These are phyloP conservation scores for Cryptosporidium viatorum DNA, from an alignment of 169 alveolate genomes.

Conservation along the genomic window DNA sequence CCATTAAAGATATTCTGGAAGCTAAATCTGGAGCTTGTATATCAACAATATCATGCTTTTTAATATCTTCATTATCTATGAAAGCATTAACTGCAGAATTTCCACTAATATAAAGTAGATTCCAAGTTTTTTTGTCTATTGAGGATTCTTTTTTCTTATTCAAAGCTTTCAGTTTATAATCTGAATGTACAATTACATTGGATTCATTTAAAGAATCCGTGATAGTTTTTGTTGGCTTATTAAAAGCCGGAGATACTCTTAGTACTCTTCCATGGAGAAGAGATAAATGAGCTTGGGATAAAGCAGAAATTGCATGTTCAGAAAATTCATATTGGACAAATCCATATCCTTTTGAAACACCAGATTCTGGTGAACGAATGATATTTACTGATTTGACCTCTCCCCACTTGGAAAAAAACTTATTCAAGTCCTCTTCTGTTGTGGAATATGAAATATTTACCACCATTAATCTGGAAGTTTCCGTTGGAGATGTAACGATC, in stretches of 20 bases:
- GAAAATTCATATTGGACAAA: slow-evolving; percentile 83
- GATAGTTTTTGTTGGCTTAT: slow-evolving; percentile 75
- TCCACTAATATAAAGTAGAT: slow-evolving; percentile 93
- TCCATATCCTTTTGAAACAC: slow-evolving; percentile 81
- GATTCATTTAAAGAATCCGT: slow-evolving; percentile 80
- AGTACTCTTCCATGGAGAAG: slow-evolving; percentile 81
- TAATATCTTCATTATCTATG: slow-evolving; percentile 84
- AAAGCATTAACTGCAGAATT: slow-evolving; percentile 92
- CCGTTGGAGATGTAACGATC: slow-evolving; percentile 61
- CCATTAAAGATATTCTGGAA: slow-evolving; percentile 91
- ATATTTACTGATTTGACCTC: slow-evolving; percentile 73
- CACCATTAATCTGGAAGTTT: slow-evolving; percentile 84
- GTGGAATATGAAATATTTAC: slow-evolving; percentile 90
- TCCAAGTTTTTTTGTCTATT: slow-evolving; percentile 93
- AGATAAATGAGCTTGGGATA: slow-evolving; percentile 78
- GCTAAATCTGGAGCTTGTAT: slow-evolving; percentile 86
- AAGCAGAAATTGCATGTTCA: slow-evolving; percentile 84
- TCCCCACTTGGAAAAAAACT: slow-evolving; percentile 78
- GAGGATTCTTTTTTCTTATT: slow-evolving; percentile 83
- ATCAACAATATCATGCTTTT: slow-evolving; percentile 87
- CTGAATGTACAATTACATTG: slow-evolving; percentile 83
- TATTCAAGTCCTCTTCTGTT: slow-evolving; percentile 88
- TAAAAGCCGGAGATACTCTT: slow-evolving; percentile 74
- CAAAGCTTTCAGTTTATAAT: slow-evolving; percentile 82
- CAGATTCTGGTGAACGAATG: slow-evolving; percentile 76